A percentile compares a stretch with the other conserved stretches of the same genome.
Evolutionary conservation across 768 basidiomycete species (phyloP).

Genomic region (Tubosaeta sp.): DNA sequence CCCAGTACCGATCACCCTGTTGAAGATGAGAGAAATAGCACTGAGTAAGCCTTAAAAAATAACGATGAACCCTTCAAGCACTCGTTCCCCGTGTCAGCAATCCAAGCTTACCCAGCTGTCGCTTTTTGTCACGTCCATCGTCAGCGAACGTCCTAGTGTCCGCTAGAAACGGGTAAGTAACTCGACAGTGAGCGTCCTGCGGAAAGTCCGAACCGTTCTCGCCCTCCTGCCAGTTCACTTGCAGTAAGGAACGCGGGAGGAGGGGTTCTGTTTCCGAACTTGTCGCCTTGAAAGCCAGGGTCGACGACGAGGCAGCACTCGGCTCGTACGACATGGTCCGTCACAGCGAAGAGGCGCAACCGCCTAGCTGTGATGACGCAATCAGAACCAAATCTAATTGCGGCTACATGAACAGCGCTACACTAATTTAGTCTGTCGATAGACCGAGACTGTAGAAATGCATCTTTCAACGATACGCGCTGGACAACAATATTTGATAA

Average conservation of each 20-base stretch:
- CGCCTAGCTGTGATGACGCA: no score
- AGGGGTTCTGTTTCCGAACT: conserved; percentile 22
- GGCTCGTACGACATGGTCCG: conserved; percentile 2
- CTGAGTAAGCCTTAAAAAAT: conserved; percentile 34
- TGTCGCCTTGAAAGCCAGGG: neutral
- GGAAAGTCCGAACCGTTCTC: conserved; percentile 13
- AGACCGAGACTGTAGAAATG: no score
- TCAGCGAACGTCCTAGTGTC: conserved; percentile 28
- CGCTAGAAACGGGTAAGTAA: conserved; percentile 1
- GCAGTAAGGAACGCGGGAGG: neutral
- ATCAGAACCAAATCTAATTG: no score
- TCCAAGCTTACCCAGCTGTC: conserved; percentile 44
- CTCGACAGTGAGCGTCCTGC: neutral
- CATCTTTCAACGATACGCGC: no score
- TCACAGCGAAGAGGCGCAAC: no score
- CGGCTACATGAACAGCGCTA: no score
- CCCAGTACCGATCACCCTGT: conserved; percentile 74
- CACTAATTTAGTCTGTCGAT: no score
- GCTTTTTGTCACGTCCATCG: conserved; percentile 44
- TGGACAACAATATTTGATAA: no score
- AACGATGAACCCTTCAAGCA: neutral
- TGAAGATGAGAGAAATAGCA: conserved; percentile 66
- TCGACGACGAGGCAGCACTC: neutral
- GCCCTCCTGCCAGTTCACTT: neutral
- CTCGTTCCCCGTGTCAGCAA: neutral